Percentiles rank a stretch among this genome's conserved stretches.
Conservation (phyloP, 1,284 basidiomycete species). For the Cutaneotrichosporon spelunceum region DNA sequence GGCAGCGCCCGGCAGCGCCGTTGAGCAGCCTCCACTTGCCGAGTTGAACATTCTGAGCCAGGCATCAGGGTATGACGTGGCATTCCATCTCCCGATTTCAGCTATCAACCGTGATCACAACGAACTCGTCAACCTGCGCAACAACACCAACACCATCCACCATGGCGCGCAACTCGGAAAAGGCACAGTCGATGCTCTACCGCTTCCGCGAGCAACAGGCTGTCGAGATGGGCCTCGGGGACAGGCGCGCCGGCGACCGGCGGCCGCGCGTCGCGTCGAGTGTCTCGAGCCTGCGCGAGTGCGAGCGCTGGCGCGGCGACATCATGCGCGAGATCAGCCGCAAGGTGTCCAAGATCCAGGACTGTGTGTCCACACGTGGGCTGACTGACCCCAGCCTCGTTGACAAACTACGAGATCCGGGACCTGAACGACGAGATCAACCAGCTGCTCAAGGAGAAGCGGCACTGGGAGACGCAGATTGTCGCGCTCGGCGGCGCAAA, state of each 20-base stretch:
- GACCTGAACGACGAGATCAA: slow-evolving; percentile 99
- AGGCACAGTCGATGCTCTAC: slow-evolving; percentile 97
- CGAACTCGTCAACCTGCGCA: background rate
- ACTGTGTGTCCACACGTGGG: slow-evolving; percentile 60
- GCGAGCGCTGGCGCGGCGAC: slow-evolving; percentile 93
- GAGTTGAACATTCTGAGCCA: background rate
- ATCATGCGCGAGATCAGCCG: slow-evolving; percentile 89
- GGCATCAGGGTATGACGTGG: slow-evolving; percentile 5
- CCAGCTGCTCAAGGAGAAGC: slow-evolving; percentile 87
- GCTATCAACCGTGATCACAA: background rate
- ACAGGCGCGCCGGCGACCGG: slow-evolving; percentile 65
- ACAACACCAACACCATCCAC: slow-evolving; percentile 14
- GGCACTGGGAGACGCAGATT: slow-evolving; percentile 97
- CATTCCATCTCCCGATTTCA: background rate
- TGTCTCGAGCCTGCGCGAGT: slow-evolving; percentile 86
- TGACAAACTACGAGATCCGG: slow-evolving; percentile 94
- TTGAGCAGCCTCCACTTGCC: slow-evolving; percentile 1
- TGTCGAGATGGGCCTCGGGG: slow-evolving; percentile 82
- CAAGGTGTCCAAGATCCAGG: slow-evolving; percentile 97
- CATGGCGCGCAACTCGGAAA: slow-evolving; percentile 92
- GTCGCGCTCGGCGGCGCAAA: slow-evolving; percentile 93
- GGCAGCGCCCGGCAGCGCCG: background rate
- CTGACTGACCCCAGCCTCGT: slow-evolving; percentile 60
- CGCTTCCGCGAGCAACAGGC: slow-evolving; percentile 97
- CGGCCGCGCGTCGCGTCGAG: slow-evolving; percentile 84